phyloP scores from a whole-genome alignment of 2,329 filamentous ascomycete genomes.

The Talaromyces sp. region DNA sequence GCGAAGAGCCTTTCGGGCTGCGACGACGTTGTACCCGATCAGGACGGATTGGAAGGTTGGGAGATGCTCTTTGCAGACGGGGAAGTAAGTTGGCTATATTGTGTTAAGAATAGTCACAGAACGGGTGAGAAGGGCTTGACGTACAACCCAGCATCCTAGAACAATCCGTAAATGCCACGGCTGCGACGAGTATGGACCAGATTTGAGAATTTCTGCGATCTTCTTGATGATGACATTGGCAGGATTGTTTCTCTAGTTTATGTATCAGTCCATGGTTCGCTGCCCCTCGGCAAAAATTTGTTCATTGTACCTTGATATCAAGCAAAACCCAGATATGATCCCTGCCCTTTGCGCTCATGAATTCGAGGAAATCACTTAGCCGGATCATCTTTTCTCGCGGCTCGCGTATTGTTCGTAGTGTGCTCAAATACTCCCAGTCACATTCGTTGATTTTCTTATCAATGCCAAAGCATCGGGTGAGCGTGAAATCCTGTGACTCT shows the following conservation, averaged over 20 bases:
- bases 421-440: slow-evolving; percentile 69
- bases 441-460: slow-evolving; percentile 69
- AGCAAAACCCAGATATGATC: slow-evolving; percentile 76
- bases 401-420: slow-evolving; percentile 62
- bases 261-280: neutral
- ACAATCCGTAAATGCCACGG: slow-evolving; percentile 73
- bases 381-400: slow-evolving; percentile 72
- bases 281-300: neutral
- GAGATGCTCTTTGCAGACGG: slow-evolving; percentile 57
- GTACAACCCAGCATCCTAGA: slow-evolving; percentile 76
- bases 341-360: slow-evolving; percentile 61
- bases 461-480: slow-evolving; percentile 80
- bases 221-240: slow-evolving; percentile 66
- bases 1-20: slow-evolving; percentile 67
- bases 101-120: neutral
- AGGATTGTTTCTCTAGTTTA: slow-evolving; percentile 34
- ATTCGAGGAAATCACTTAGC: slow-evolving; percentile 70
- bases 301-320: slow-evolving; percentile 71
- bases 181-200: slow-evolving; percentile 46
- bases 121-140: slow-evolving; percentile 7
- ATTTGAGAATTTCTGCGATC: slow-evolving; percentile 61
- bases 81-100: slow-evolving; percentile 63
- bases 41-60: slow-evolving; percentile 38
- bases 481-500: slow-evolving; percentile 60
- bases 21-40: slow-evolving; percentile 46